phyloP scores from a whole-genome alignment of 306 rosid genomes.

The Carpinus viminea region DNA sequence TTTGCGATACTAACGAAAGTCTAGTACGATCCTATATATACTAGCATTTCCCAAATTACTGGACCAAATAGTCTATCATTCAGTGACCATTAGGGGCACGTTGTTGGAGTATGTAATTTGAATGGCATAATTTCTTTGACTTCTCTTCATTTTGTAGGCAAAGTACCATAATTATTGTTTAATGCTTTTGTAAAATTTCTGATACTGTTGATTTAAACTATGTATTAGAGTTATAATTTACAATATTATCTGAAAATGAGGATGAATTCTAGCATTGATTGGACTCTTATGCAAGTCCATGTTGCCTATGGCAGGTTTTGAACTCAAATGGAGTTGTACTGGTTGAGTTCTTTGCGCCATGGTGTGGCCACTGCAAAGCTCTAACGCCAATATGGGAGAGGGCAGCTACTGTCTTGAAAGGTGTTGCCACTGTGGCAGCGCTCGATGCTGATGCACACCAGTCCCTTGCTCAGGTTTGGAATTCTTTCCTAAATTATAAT shows the following conservation, averaged over 20 bases:
- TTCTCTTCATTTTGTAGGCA: neutral
- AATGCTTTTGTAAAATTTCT: neutral
- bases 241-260: neutral
- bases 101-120: slow-evolving; percentile 38
- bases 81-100: slow-evolving; percentile 32
- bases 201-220: neutral
- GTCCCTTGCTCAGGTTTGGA: slow-evolving; percentile 82
- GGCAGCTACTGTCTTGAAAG: slow-evolving; percentile 85
- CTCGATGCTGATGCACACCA: slow-evolving; percentile 93
- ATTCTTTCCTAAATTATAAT: slow-evolving; percentile 3
- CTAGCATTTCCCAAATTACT: slow-evolving; percentile 30
- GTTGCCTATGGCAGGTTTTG: slow-evolving; percentile 59
- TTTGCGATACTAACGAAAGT: slow-evolving; percentile 43
- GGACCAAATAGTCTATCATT: slow-evolving; percentile 22
- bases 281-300: neutral
- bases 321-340: slow-evolving; percentile 90
- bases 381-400: slow-evolving; percentile 95
- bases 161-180: neutral
- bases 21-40: slow-evolving; percentile 4
- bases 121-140: neutral
- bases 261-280: neutral
- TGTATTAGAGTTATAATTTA: neutral
- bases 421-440: slow-evolving; percentile 91
- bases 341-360: slow-evolving; percentile 97
- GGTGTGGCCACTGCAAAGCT: slow-evolving; percentile 99